A percentile compares a stretch with the other conserved stretches of the same genome.
Conservation (phyloP, 2,329 filamentous ascomycete genomes). For the Calonectria pseudoturangicola region DNA sequence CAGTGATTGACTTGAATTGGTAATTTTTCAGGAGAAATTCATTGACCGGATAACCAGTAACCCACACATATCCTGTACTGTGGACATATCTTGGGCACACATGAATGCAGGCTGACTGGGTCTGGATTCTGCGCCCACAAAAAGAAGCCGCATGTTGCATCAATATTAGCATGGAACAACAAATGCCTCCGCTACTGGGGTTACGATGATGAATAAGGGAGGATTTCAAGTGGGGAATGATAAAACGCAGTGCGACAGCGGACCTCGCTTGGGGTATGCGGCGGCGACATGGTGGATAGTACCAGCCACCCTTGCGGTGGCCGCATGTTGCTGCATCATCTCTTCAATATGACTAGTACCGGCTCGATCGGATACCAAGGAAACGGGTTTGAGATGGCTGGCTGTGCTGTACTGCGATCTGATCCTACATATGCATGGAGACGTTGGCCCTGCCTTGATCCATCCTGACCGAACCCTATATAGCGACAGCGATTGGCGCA, state of each 20-base stretch:
- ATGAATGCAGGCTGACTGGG: not conserved
- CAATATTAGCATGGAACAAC: not conserved
- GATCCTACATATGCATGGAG: constrained; percentile 38
- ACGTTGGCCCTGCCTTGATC: constrained; percentile 28
- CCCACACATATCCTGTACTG: not conserved
- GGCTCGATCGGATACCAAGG: constrained; percentile 32
- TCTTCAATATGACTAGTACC: constrained; percentile 13
- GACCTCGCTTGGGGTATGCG: constrained; percentile 29
- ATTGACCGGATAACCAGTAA: not conserved
- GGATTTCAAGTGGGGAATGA: constrained; percentile 24
- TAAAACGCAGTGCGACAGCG: constrained; percentile 16
- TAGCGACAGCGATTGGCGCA: constrained; percentile 17
- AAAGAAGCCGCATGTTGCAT: not conserved
- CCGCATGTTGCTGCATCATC: not conserved
- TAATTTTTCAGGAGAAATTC: not conserved
- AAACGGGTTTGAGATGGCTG: constrained; percentile 3
- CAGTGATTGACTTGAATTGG: not conserved
- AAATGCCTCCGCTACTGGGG: constrained; percentile 7
- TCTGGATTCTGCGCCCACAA: not conserved
- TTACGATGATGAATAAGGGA: constrained; percentile 8
- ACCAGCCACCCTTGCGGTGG: constrained; percentile 30
- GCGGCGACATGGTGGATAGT: not conserved
- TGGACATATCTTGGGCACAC: not conserved
- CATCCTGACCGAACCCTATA: constrained; percentile 19
- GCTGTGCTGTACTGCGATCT: constrained; percentile 23